A percentile compares a stretch with the other conserved stretches of the same genome.
Evolutionary conservation across 371 early-diverging fungal genomes (phyloP).

Genomic region (Catenaria anguillulae): DNA sequence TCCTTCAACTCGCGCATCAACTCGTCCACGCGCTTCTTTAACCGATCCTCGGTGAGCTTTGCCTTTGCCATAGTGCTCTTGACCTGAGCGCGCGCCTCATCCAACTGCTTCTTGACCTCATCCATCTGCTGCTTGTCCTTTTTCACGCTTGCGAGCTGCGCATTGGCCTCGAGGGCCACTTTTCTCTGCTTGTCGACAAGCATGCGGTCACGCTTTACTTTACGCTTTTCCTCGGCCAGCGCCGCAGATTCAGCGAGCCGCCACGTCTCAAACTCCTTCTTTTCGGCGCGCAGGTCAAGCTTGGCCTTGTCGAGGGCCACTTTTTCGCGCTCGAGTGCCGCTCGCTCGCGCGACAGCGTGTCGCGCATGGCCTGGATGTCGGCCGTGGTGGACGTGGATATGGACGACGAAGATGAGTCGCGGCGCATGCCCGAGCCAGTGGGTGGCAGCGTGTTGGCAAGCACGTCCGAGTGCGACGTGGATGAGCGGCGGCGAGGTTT

Average conservation of each 20-base stretch:
- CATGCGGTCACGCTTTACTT: conserved; percentile 12
- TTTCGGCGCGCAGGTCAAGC: not conserved
- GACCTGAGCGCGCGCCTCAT: conserved; percentile 8
- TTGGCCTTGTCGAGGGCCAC: not conserved
- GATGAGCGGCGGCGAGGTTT: no score
- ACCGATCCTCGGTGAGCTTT: conserved; percentile 15
- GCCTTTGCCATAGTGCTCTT: conserved; percentile 13
- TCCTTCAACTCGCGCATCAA: conserved; percentile 15
- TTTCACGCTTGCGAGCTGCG: conserved; percentile 5
- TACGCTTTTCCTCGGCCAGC: conserved; percentile 9
- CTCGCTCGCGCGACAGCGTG: not conserved
- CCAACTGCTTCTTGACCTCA: conserved; percentile 12
- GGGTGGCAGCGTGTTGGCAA: no score
- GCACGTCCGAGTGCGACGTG: no score
- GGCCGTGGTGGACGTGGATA: no score
- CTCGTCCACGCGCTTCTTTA: conserved; percentile 16
- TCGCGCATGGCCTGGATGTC: not conserved
- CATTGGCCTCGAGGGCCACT: conserved; percentile 14
- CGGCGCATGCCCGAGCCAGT: no score
- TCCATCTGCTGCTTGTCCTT: conserved; percentile 25
- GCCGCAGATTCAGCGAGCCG: not conserved
- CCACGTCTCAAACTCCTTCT: not conserved
- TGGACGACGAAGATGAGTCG: no score
- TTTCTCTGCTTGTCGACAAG: conserved; percentile 17
- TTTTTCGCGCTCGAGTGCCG: not conserved